Evolutionary conservation across 2,329 filamentous ascomycete genomes (phyloP).

Genomic region (Curvularia eragrostidis): DNA sequence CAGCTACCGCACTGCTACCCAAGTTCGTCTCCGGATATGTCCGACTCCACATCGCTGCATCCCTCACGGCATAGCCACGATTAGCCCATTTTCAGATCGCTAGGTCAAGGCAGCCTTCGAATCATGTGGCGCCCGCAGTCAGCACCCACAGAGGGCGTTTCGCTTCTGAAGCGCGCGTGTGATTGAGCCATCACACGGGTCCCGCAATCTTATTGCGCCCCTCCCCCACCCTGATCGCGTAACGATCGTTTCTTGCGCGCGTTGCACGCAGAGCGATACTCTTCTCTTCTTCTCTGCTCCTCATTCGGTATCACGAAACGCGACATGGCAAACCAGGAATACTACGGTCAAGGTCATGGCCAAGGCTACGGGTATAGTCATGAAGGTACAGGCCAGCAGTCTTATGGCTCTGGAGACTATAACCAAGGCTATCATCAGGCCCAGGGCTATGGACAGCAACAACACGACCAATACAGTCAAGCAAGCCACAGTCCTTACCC

Average conservation of each 20-base stretch:
- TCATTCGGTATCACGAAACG: not conserved
- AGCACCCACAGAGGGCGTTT: constrained; percentile 23
- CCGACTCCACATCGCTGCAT: constrained; percentile 16
- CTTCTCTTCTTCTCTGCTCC: not conserved
- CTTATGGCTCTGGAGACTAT: constrained; percentile 35
- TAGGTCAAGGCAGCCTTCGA: constrained; percentile 17
- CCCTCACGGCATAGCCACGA: constrained; percentile 29
- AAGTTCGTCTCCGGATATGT: constrained; percentile 6
- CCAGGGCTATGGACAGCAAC: constrained; percentile 36
- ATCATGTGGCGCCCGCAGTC: constrained; percentile 25
- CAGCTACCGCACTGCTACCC: constrained; percentile 12
- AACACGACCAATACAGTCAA: constrained; percentile 40
- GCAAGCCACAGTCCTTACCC: constrained; percentile 16
- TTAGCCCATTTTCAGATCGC: constrained; percentile 18
- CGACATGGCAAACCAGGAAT: constrained; percentile 40
- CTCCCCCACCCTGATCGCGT: constrained; percentile 31
- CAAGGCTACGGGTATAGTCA: constrained; percentile 35
- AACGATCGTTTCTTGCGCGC: constrained; percentile 14
- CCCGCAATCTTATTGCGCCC: constrained; percentile 27
- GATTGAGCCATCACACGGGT: constrained; percentile 30
- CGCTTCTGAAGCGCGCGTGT: constrained; percentile 32
- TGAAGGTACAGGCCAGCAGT: constrained; percentile 35
- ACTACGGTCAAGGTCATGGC: constrained; percentile 41
- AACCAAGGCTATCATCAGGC: constrained; percentile 30
- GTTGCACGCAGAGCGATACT: constrained; percentile 8